Evolutionary conservation across 2,329 filamentous ascomycete species (phyloP).

Genomic region (Cladobotryum protrusum): DNA sequence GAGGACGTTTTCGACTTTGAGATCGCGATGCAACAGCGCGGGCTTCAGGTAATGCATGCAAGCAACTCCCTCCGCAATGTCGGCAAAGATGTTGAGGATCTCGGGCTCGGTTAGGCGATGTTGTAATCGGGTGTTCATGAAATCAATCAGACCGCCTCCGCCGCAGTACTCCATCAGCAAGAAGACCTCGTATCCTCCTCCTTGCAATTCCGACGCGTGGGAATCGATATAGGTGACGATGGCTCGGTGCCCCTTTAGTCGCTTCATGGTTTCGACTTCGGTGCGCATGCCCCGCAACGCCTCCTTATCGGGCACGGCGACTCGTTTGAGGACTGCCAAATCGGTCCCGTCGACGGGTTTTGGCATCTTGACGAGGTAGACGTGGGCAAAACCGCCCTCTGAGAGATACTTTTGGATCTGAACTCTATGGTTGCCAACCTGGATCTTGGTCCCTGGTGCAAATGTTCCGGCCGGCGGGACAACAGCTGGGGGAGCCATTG

Average conservation of each 20-base stretch:
- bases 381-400: constrained; percentile 95
- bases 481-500: constrained; percentile 32
- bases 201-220: constrained; percentile 87
- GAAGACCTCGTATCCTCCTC: constrained; percentile 95
- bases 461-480: constrained; percentile 76
- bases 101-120: constrained; percentile 96
- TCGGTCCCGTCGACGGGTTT: constrained; percentile 71
- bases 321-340: constrained; percentile 82
- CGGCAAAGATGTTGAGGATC: constrained; percentile 93
- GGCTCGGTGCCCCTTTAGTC: constrained; percentile 88
- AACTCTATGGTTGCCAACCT: constrained; percentile 86
- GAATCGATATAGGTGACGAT: constrained; percentile 99
- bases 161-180: constrained; percentile 96
- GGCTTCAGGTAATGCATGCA: constrained; percentile 99
- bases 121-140: constrained; percentile 97
- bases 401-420: constrained; percentile 96
- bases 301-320: constrained; percentile 94
- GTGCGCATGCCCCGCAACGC: constrained; percentile 92
- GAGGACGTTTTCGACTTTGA: constrained; percentile 97
- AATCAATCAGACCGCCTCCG: constrained; percentile 93
- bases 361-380: constrained; percentile 88
- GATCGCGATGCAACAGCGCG: constrained; percentile 81
- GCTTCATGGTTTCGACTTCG: constrained; percentile 99
- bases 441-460: constrained; percentile 88
- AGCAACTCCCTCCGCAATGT: constrained; percentile 91